Conservation (phyloP, 148 eudicot genomes). For the Heliosperma pusillum region DNA sequence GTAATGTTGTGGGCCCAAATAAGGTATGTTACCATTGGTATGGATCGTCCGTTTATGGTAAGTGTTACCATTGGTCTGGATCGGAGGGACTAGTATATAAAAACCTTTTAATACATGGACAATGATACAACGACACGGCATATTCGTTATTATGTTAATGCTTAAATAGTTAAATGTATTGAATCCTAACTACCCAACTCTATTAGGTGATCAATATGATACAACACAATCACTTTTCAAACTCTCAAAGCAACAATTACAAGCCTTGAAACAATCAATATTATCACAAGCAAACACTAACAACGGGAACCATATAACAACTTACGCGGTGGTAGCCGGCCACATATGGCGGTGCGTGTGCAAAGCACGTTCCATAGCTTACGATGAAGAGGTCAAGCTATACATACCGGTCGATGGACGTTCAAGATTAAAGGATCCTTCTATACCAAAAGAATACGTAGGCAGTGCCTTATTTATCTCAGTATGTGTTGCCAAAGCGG, state of each 20-base stretch:
- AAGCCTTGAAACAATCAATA: constrained; percentile 16
- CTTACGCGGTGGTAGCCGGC: constrained; percentile 29
- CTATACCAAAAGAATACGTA: constrained; percentile 25
- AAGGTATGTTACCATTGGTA: no score
- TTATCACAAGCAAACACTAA: not conserved
- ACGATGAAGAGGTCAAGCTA: constrained; percentile 29
- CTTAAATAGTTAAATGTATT: no score
- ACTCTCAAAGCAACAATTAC: constrained; percentile 20
- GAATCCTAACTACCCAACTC: no score
- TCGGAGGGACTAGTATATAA: no score
- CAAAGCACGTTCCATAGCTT: constrained; percentile 26
- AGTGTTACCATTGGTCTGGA: no score
- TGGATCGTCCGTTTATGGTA: no score
- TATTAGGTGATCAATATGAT: constrained; percentile 27
- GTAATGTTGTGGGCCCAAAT: no score
- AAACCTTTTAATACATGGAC: no score
- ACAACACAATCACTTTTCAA: constrained; percentile 17
- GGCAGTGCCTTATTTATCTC: constrained; percentile 35
- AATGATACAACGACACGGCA: no score
- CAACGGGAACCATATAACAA: constrained; percentile 17
- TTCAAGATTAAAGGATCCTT: constrained; percentile 16
- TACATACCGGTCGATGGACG: constrained; percentile 35
- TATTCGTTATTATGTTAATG: no score
- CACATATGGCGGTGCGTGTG: constrained; percentile 31
- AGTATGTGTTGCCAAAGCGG: no score